These are phyloP conservation scores for Pleurozium schreberi DNA, from an alignment of 225 moss, liverwort and hornwort species.

Conservation along the genomic window DNA sequence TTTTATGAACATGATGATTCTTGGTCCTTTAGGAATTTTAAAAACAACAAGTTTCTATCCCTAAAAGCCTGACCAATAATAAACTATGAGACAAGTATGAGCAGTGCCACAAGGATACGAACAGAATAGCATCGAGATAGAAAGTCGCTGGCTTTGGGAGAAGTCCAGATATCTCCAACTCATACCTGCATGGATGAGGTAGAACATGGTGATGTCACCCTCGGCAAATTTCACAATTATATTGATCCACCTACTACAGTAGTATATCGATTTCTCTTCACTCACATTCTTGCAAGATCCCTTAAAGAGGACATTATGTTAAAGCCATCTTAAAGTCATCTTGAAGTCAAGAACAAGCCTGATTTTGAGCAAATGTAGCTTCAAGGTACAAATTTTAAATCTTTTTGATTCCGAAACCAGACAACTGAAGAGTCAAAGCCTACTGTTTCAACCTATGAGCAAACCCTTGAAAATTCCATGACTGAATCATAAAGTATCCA, in stretches of 20 bases:
- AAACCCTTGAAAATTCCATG: neutral
- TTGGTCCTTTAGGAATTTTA: neutral
- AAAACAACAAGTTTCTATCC: neutral
- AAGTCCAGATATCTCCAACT: constrained; percentile 48
- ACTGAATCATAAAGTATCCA: no score
- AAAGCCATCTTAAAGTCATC: neutral
- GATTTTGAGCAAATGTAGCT: neutral
- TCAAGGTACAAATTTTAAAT: neutral
- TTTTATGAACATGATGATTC: neutral
- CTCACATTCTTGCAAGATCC: neutral
- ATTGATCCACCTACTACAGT: neutral
- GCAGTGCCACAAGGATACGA: neutral
- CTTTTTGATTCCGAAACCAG: neutral
- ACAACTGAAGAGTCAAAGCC: neutral
- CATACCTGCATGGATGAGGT: constrained; percentile 25
- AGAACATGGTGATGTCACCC: neutral
- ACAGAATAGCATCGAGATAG: constrained; percentile 38
- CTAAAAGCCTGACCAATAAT: neutral
- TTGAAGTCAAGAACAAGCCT: neutral
- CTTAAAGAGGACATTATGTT: no score
- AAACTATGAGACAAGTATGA: neutral
- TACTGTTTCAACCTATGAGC: neutral
- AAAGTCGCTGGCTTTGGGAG: constrained; percentile 25
- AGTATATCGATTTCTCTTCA: neutral
- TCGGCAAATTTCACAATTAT: neutral